Base-by-base conservation (phyloP, 345 rosid species). In the Syzygium jambos region DNA sequence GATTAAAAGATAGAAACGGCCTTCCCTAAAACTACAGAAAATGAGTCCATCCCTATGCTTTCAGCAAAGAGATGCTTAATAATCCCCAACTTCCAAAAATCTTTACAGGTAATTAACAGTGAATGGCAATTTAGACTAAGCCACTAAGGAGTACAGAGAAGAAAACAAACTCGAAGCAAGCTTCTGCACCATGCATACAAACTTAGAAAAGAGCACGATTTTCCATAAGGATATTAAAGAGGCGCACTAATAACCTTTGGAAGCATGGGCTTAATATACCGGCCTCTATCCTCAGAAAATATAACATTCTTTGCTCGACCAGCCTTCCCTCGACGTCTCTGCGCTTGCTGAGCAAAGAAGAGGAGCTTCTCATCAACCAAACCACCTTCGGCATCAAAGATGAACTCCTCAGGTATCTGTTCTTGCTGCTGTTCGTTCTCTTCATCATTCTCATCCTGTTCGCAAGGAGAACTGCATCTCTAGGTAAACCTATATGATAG, bases 311-410 rank as follows among this genome's bases (percentile, higher is more conserved):
- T 96, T 27, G 99, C 98, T 95, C 98, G 95, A 87, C 99, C 98
- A 91, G 99, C 99, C 93, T 94, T 95, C 52, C 99, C 99, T 86
- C 85, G 78, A 51, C 96, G 96, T 90, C 96, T 95, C 90, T 94
- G 98, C 54, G 97, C 98, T 95, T 97, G 99, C 90, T 96, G 99
- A 87, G 98, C 98, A 93, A 97, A 97, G 93, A 97, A 94, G 82
- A 97, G 97, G 78, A 97, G 98, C 90, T 96, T 97, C 91, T 97
- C 99, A 91, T 97, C 99, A 68, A 97, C 98, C 92, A 97, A 89
- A 84, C 99, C 99, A 41, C 99, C 99, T 92, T 96, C 98, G 56
- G 99, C 99, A 90, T 97, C 99, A 94, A 97, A 94, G 89, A 97
- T 94, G 91, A 97, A 97, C 88, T 96, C 98, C 23, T 97, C 98